Conservation (phyloP, 768 basidiomycete species). For the Lentinula sp. region DNA sequence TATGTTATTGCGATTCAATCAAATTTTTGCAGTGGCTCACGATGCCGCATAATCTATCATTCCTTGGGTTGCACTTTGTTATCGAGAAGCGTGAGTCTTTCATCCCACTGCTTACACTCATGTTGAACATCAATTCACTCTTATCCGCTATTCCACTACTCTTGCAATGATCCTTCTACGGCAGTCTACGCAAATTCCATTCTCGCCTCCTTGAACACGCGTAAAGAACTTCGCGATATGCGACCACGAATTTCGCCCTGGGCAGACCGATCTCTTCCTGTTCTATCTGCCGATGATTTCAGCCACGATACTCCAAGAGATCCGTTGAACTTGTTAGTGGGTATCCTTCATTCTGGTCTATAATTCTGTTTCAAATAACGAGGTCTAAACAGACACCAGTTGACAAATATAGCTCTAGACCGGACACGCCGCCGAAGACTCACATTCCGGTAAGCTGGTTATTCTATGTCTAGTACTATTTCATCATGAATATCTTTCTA, state of each 20-base stretch:
- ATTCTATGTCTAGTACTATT: background rate
- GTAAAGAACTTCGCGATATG: slow-evolving; percentile 18
- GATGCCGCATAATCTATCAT: slow-evolving; percentile 35
- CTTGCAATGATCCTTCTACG: background rate
- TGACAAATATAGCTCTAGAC: background rate
- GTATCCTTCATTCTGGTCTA: background rate
- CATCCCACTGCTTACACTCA: too few relatives aligned
- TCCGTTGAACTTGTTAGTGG: background rate
- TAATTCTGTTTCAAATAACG: background rate
- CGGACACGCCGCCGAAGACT: background rate
- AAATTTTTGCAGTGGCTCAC: slow-evolving; percentile 28
- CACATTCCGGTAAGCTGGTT: background rate
- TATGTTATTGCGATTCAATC: background rate
- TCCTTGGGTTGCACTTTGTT: slow-evolving; percentile 42
- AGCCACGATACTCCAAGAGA: background rate
- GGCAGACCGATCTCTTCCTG: slow-evolving; percentile 1
- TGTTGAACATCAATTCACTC: background rate
- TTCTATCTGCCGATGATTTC: slow-evolving; percentile 3
- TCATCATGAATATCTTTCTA: background rate
- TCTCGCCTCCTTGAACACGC: slow-evolving; percentile 25
- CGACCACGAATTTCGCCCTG: slow-evolving; percentile 5
- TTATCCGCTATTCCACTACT: too few relatives aligned
- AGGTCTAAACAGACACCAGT: background rate
- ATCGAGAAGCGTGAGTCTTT: slow-evolving; percentile 35
- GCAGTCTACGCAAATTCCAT: slow-evolving; percentile 32